Conservation (phyloP, 177 flowering plant genomes). For the Vitis hybrid region DNA sequence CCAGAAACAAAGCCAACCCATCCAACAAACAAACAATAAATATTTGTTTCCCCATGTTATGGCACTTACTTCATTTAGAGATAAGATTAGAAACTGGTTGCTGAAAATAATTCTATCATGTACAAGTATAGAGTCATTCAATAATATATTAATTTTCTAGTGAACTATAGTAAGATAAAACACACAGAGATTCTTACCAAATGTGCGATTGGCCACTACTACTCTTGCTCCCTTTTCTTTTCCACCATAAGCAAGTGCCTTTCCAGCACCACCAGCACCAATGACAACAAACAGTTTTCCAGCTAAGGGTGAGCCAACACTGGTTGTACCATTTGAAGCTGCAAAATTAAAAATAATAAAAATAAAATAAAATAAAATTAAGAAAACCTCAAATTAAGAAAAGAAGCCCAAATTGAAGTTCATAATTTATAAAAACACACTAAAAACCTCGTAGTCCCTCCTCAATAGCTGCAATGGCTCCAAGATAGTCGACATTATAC, state of each 20-base stretch:
- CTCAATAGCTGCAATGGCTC: slow-evolving; percentile 36
- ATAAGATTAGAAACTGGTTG: too few relatives aligned
- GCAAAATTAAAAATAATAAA: background rate
- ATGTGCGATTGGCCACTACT: slow-evolving; percentile 33
- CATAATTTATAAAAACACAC: background rate
- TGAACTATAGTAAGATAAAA: background rate
- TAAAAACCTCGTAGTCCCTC: slow-evolving; percentile 25
- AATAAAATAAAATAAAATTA: background rate
- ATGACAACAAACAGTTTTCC: slow-evolving; percentile 35
- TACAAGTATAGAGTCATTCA: too few relatives aligned
- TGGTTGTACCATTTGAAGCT: slow-evolving; percentile 15
- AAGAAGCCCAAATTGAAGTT: background rate
- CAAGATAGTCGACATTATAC: slow-evolving; percentile 32
- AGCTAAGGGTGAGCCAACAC: slow-evolving; percentile 27
- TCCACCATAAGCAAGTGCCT: slow-evolving; percentile 39
- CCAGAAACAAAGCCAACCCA: too few relatives aligned
- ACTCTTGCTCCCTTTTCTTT: slow-evolving; percentile 36
- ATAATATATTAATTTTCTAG: background rate
- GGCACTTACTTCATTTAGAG: too few relatives aligned
- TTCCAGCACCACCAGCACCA: slow-evolving; percentile 42
- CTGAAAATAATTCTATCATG: too few relatives aligned
- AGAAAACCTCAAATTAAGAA: background rate
- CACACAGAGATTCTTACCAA: slow-evolving; percentile 15
- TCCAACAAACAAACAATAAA: too few relatives aligned
- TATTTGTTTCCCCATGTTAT: too few relatives aligned